Percentiles rank a stretch among this genome's conserved stretches.
These are phyloP conservation scores for Knoxia roxburghii DNA, from an alignment of 257 asterid genomes.

Conservation along the genomic window DNA sequence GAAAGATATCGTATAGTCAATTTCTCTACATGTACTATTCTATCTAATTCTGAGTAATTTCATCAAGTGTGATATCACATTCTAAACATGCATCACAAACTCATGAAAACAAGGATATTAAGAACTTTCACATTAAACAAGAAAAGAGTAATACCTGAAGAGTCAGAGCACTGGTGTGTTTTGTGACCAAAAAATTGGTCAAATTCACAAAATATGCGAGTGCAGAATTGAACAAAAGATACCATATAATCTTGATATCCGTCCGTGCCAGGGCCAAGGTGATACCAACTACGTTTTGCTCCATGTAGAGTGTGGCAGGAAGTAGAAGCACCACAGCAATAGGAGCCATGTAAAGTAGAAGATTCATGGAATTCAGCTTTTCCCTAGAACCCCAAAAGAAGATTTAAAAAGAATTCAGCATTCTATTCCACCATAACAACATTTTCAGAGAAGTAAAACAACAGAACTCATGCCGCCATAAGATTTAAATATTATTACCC, in stretches of 20 bases:
- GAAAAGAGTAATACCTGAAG: conserved; percentile 45
- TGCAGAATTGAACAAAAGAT: conserved; percentile 54
- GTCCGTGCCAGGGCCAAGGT: conserved; percentile 53
- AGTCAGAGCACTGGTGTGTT: conserved; percentile 62
- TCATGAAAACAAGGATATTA: background rate
- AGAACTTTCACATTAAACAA: background rate
- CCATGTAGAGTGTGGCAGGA: conserved; percentile 55
- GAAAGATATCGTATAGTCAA: too few relatives aligned
- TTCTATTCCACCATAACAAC: background rate
- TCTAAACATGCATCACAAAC: background rate
- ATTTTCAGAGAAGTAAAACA: background rate
- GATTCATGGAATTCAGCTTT: conserved; percentile 60
- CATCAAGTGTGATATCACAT: background rate
- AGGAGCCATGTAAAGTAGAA: conserved; percentile 63
- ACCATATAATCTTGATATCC: conserved; percentile 51
- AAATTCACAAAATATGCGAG: conserved; percentile 61
- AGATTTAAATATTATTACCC: conserved; percentile 34
- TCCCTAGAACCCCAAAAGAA: conserved; percentile 33
- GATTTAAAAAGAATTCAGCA: conserved; percentile 21
- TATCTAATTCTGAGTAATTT: background rate
- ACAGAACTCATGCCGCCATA: background rate
- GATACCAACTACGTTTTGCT: conserved; percentile 56
- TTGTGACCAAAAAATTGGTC: conserved; percentile 68
- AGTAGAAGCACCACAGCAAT: conserved; percentile 55
- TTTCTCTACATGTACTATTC: background rate